These are phyloP conservation scores for Paragyromitra xinjiangensis DNA, from an alignment of 495 filamentous ascomycete genomes.

Conservation along the genomic window DNA sequence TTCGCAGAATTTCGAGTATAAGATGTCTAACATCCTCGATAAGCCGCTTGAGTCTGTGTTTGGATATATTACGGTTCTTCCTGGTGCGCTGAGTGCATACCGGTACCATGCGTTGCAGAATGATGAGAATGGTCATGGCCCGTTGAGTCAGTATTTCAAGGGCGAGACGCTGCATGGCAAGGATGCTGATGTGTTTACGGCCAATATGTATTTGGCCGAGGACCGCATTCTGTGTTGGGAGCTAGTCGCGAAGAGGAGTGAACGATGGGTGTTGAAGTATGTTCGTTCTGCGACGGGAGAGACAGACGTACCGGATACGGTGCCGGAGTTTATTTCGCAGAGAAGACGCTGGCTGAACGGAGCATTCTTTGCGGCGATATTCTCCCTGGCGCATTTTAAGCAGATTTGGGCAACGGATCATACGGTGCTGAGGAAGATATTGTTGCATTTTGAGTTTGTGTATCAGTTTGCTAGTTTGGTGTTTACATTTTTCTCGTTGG, in stretches of 20 bases:
- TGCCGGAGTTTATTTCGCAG: conserved; percentile 96
- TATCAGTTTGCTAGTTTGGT: conserved; percentile 91
- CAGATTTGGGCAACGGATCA: conserved; percentile 97
- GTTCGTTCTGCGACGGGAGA: conserved; percentile 95
- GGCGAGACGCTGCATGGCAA: conserved; percentile 96
- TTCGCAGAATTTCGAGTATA: conserved; percentile 99
- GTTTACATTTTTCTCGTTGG: conserved; percentile 97
- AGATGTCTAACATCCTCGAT: conserved; percentile 99
- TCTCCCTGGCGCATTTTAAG: conserved; percentile 91
- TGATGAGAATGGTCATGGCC: conserved; percentile 92
- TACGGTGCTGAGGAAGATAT: conserved; percentile 83
- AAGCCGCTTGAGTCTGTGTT: conserved; percentile 97
- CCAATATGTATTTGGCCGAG: conserved; percentile 99
- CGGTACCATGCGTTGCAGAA: conserved; percentile 97
- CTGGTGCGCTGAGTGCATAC: conserved; percentile 93
- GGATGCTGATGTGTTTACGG: conserved; percentile 97
- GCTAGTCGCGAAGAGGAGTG: conserved; percentile 91
- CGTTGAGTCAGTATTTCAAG: conserved; percentile 98
- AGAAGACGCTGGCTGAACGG: conserved; percentile 97
- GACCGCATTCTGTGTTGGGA: conserved; percentile 99
- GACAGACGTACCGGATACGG: conserved; percentile 92
- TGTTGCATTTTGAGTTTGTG: conserved; percentile 93
- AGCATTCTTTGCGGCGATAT: conserved; percentile 98
- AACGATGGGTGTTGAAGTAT: conserved; percentile 97
- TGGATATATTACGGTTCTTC: conserved; percentile 96